These are phyloP conservation scores for Tephrocybe sp. DNA, from an alignment of 768 basidiomycete genomes.

Conservation along the genomic window DNA sequence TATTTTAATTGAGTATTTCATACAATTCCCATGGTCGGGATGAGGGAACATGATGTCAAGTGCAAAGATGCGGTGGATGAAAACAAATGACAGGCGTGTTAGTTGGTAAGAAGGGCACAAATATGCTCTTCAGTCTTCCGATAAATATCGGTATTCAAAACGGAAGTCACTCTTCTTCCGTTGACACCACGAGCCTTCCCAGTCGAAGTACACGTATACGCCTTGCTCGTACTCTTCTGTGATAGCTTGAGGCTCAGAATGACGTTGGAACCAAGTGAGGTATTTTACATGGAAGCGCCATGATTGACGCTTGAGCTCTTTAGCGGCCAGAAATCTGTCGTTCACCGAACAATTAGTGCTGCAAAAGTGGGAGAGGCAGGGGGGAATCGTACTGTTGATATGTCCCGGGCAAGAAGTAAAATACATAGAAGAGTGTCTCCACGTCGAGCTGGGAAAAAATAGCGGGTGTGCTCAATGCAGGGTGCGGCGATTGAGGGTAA, in stretches of 20 bases:
- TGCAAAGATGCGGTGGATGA: constrained; percentile 5
- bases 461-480: constrained; percentile 76
- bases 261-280: constrained; percentile 98
- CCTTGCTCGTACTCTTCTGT: constrained; percentile 99
- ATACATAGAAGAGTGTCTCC: constrained; percentile 97
- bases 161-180: constrained; percentile 98
- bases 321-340: constrained; percentile 93
- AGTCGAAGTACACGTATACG: constrained; percentile 99
- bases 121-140: constrained; percentile 71
- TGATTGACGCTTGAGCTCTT: constrained; percentile 94
- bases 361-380: constrained; percentile 4
- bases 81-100: neutral
- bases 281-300: constrained; percentile 99
- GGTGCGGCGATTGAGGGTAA: constrained; percentile 89
- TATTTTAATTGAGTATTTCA: constrained; percentile 20
- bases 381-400: constrained; percentile 78
- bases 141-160: constrained; percentile 93
- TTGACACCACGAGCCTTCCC: constrained; percentile 99
- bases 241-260: constrained; percentile 96
- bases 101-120: neutral
- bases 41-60: constrained; percentile 11
- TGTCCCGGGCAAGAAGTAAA: constrained; percentile 96
- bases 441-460: constrained; percentile 92
- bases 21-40: constrained; percentile 16
- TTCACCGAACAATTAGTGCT: constrained; percentile 6